Conservation (phyloP, 2,329 filamentous ascomycete genomes). For the Calonectria pauciramosa region DNA sequence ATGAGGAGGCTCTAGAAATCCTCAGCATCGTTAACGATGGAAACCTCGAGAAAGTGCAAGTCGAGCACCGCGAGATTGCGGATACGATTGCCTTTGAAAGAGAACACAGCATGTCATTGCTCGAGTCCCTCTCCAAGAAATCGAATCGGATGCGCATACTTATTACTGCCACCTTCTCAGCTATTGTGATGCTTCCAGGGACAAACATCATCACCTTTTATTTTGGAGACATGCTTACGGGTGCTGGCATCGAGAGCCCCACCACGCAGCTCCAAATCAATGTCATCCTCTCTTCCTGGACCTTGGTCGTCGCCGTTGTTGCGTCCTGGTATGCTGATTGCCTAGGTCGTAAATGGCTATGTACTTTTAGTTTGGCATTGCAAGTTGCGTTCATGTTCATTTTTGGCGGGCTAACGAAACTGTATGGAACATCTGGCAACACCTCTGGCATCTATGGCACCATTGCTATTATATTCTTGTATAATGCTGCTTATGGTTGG, state of each 20-base stretch:
- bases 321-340: neutral
- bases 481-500: constrained; percentile 63
- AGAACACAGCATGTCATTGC: neutral
- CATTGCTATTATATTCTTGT: constrained; percentile 65
- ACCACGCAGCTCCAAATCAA: neutral
- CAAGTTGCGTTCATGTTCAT: neutral
- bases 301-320: neutral
- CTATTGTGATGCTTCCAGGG: neutral
- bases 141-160: neutral
- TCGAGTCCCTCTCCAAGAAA: neutral
- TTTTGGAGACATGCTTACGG: neutral
- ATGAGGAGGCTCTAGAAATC: constrained; percentile 63
- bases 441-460: constrained; percentile 44
- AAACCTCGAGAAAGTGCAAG: constrained; percentile 65
- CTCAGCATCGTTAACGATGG: constrained; percentile 67
- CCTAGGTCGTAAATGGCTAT: neutral
- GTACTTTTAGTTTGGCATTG: neutral
- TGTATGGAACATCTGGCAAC: neutral
- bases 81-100: constrained; percentile 35
- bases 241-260: neutral
- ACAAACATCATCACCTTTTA: constrained; percentile 9
- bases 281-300: neutral
- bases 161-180: neutral
- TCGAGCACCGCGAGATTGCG: constrained; percentile 66
- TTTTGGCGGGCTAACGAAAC: neutral